Evolutionary conservation across 768 basidiomycete species (phyloP).

Genomic region (Daedalea quercina): DNA sequence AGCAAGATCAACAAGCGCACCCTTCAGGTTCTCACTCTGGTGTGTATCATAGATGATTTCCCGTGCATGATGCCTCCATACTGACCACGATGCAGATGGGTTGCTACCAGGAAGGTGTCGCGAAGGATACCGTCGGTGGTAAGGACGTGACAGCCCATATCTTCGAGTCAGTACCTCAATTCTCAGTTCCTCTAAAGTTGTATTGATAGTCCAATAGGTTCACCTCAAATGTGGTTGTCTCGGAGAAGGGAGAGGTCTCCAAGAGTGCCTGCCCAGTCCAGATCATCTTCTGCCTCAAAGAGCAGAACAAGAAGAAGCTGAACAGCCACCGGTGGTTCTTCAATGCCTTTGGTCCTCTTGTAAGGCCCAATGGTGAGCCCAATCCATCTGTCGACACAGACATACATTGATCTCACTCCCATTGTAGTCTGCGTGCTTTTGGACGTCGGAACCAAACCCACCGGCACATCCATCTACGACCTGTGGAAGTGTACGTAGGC

Average conservation of each 20-base stretch:
- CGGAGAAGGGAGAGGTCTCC: conserved; percentile 74
- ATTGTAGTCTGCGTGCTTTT: conserved; percentile 75
- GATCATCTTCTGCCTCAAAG: conserved; percentile 86
- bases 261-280: conserved; percentile 76
- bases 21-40: conserved; percentile 79
- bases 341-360: conserved; percentile 87
- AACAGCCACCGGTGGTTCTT: conserved; percentile 97
- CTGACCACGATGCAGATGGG: conserved; percentile 52
- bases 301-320: conserved; percentile 96
- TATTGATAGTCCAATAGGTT: conserved; percentile 36
- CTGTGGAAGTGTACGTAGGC: conserved; percentile 77
- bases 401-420: neutral
- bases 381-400: neutral
- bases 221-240: conserved; percentile 73
- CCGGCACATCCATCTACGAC: conserved; percentile 90
- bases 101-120: conserved; percentile 82
- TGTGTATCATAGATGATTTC: conserved; percentile 25
- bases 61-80: neutral
- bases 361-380: conserved; percentile 69
- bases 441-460: conserved; percentile 95
- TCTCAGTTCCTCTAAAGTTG: neutral
- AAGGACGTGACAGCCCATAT: conserved; percentile 93
- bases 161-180: conserved; percentile 57
- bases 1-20: conserved; percentile 87
- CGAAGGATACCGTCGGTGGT: conserved; percentile 81